These are phyloP conservation scores for Colletotrichum euphorbiae DNA, from an alignment of 2,329 filamentous ascomycete genomes.

Conservation along the genomic window DNA sequence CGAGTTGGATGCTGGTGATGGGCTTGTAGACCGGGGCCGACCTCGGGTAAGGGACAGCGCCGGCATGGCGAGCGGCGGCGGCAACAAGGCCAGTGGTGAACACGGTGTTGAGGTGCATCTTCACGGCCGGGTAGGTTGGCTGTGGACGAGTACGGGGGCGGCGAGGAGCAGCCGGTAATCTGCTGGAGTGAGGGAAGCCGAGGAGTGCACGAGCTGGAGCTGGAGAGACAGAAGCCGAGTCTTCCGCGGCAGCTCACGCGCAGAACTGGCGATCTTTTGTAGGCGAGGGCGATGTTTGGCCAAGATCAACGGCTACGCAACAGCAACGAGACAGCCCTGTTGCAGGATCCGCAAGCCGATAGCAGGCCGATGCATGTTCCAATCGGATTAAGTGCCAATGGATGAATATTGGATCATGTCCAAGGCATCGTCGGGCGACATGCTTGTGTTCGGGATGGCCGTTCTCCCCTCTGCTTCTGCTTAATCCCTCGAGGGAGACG, in stretches of 20 bases:
- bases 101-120: slow-evolving; percentile 49
- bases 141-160: slow-evolving; percentile 2
- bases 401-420: slow-evolving; percentile 1
- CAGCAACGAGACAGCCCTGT: neutral
- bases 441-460: slow-evolving; percentile 35
- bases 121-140: slow-evolving; percentile 18
- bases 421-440: slow-evolving; percentile 20
- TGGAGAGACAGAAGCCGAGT: neutral
- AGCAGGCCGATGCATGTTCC: neutral
- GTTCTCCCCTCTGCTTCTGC: neutral
- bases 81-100: slow-evolving; percentile 47
- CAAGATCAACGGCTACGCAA: slow-evolving; percentile 16
- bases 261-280: slow-evolving; percentile 25
- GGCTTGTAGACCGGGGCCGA: slow-evolving; percentile 44
- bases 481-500: too few relatives aligned
- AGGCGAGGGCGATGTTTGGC: slow-evolving; percentile 2
- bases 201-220: slow-evolving; percentile 6
- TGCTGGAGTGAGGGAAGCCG: neutral
- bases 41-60: slow-evolving; percentile 32
- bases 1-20: slow-evolving; percentile 66
- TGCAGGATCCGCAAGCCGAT: slow-evolving; percentile 16
- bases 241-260: neutral
- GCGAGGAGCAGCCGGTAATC: neutral
- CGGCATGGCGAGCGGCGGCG: slow-evolving; percentile 33
- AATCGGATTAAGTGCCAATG: neutral